Percentiles rank a stretch among this genome's conserved stretches.
phyloP scores from a whole-genome alignment of 192 early-diverging fungal species.

The Coemansia interrupta region DNA sequence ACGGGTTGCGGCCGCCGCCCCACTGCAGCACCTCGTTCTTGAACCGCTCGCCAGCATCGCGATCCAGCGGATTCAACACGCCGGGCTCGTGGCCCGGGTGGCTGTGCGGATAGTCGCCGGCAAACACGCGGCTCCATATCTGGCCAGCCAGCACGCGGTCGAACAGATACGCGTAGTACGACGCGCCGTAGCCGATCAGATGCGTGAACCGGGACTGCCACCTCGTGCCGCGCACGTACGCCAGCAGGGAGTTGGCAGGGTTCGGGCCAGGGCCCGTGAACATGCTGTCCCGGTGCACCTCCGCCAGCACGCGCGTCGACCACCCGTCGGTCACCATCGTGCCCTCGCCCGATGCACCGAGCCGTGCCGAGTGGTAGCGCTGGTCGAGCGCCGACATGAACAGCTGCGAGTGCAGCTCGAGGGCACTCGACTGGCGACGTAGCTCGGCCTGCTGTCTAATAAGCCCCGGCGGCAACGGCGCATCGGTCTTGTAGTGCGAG shows the following conservation, averaged over 20 bases:
- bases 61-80: constrained; percentile 53
- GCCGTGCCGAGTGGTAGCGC: constrained; percentile 68
- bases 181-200: constrained; percentile 85
- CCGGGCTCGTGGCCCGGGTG: neutral
- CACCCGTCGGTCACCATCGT: constrained; percentile 12
- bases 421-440: constrained; percentile 58
- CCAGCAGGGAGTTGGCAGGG: constrained; percentile 59
- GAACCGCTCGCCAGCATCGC: constrained; percentile 65
- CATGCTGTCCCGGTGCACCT: constrained; percentile 57
- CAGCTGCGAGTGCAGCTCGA: constrained; percentile 85
- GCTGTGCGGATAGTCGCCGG: constrained; percentile 24
- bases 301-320: constrained; percentile 55
- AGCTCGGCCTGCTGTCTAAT: constrained; percentile 56
- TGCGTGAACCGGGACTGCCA: constrained; percentile 94
- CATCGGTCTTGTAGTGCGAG: constrained; percentile 68
- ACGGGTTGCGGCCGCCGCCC: constrained; percentile 94
- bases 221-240: constrained; percentile 64
- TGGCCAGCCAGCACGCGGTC: constrained; percentile 74
- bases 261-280: constrained; percentile 20
- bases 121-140: constrained; percentile 72
- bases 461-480: constrained; percentile 57
- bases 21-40: constrained; percentile 75
- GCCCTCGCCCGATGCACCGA: constrained; percentile 16
- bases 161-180: constrained; percentile 95
- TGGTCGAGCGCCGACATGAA: constrained; percentile 92